Evolutionary conservation across 2,329 filamentous ascomycete genomes (phyloP).

Genomic region (Pyrenophora tritici-repentis): DNA sequence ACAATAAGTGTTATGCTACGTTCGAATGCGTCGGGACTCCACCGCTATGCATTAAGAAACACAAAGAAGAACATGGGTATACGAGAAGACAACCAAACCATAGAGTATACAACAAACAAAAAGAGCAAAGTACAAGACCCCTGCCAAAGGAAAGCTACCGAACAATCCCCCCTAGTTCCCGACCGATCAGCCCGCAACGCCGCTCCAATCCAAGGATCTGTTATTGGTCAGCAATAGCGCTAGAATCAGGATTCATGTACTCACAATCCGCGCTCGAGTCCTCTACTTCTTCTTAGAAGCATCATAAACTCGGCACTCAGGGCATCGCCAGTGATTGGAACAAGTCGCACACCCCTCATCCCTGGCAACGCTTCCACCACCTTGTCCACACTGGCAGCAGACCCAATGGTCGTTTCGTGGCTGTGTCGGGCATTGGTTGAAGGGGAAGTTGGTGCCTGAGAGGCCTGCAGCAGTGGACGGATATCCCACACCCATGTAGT

Average conservation of each 20-base stretch:
- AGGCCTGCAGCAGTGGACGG: neutral
- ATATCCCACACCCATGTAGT: no score
- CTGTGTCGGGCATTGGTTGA: neutral
- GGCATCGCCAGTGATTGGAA: neutral
- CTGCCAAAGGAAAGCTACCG: neutral
- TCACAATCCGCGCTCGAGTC: neutral
- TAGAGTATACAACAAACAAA: no score
- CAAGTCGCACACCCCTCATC: conserved; percentile 1
- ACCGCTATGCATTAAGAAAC: no score
- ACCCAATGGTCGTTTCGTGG: neutral
- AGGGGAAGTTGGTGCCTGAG: neutral
- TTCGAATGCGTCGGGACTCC: no score
- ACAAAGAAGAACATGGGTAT: no score
- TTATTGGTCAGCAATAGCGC: neutral
- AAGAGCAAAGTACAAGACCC: neutral
- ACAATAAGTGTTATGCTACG: no score
- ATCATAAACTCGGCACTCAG: neutral
- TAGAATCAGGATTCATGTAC: neutral
- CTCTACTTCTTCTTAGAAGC: neutral
- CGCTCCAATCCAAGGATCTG: neutral
- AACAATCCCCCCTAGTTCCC: no score
- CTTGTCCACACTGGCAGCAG: neutral
- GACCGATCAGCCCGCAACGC: no score
- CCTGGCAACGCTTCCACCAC: neutral
- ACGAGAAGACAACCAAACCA: no score